Evolutionary conservation across 352 stramenopile species (phyloP).

Genomic region (Globisporangium apiculatum): DNA sequence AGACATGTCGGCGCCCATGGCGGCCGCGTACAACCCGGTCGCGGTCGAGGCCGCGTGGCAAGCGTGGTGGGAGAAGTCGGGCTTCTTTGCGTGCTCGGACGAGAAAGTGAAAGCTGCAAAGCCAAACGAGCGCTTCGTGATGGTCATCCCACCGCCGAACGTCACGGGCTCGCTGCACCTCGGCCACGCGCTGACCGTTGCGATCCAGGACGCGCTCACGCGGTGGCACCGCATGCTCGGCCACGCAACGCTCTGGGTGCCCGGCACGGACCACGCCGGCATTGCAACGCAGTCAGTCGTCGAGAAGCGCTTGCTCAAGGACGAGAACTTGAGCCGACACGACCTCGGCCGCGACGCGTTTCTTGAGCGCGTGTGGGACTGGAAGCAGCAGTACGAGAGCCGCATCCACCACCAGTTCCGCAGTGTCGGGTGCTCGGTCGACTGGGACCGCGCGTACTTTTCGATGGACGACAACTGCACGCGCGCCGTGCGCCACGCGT

Average conservation of each 20-base stretch:
- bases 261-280: constrained; percentile 97
- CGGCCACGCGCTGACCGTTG: constrained; percentile 97
- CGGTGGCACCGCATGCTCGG: constrained; percentile 98
- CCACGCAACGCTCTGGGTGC: constrained; percentile 96
- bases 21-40: constrained; percentile 92
- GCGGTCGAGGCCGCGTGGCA: constrained; percentile 98
- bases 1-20: constrained; percentile 88
- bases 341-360: constrained; percentile 92
- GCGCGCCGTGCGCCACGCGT: constrained; percentile 95
- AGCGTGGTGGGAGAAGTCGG: constrained; percentile 96
- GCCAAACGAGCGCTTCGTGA: constrained; percentile 93
- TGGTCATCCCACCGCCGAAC: constrained; percentile 92
- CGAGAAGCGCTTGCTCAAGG: constrained; percentile 84
- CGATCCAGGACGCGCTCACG: constrained; percentile 96
- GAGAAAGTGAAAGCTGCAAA: constrained; percentile 68
- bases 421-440: constrained; percentile 93
- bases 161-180: constrained; percentile 93
- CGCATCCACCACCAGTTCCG: constrained; percentile 85
- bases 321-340: constrained; percentile 75
- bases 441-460: constrained; percentile 97
- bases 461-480: constrained; percentile 99
- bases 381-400: constrained; percentile 92
- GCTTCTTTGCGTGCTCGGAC: constrained; percentile 94
- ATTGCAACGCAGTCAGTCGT: constrained; percentile 97
- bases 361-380: constrained; percentile 93